Conservation (phyloP, 352 stramenopile species). For the Thraustochytrium sp. region DNA sequence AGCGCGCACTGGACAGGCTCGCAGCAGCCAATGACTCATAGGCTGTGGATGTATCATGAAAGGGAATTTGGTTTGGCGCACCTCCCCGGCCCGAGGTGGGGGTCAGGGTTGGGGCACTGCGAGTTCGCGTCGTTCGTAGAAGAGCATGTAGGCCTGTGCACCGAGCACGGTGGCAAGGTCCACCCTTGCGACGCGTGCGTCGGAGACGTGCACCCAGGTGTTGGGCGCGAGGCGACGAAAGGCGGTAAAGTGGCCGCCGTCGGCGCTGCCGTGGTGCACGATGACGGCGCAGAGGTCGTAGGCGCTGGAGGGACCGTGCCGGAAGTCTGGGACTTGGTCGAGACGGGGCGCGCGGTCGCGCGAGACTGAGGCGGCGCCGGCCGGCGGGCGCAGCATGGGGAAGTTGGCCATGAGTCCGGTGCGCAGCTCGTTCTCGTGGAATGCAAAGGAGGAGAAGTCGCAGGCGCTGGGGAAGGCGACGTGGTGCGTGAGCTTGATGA, state of each 20-base stretch:
- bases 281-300: slow-evolving; percentile 71
- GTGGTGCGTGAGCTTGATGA: slow-evolving; percentile 68
- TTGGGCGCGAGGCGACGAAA: slow-evolving; percentile 59
- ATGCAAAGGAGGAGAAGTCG: slow-evolving; percentile 68
- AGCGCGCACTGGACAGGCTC: not conserved
- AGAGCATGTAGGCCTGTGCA: slow-evolving; percentile 78
- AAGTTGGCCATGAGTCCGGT: slow-evolving; percentile 1
- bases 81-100: no score
- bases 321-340: no score
- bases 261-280: slow-evolving; percentile 73
- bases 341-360: no score
- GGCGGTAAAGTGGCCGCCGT: slow-evolving; percentile 72
- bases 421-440: slow-evolving; percentile 56
- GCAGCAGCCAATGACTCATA: no score
- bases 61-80: no score
- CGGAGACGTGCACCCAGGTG: slow-evolving; percentile 76
- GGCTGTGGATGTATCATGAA: no score
- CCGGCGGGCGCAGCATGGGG: not conserved
- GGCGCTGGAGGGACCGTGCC: slow-evolving; percentile 39
- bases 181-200: slow-evolving; percentile 65
- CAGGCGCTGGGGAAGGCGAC: slow-evolving; percentile 69
- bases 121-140: slow-evolving; percentile 65
- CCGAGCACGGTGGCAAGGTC: slow-evolving; percentile 60
- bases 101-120: not conserved
- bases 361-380: not conserved